Base-by-base conservation (phyloP, 2,329 filamentous ascomycete species). In the Colletotrichum musae region DNA sequence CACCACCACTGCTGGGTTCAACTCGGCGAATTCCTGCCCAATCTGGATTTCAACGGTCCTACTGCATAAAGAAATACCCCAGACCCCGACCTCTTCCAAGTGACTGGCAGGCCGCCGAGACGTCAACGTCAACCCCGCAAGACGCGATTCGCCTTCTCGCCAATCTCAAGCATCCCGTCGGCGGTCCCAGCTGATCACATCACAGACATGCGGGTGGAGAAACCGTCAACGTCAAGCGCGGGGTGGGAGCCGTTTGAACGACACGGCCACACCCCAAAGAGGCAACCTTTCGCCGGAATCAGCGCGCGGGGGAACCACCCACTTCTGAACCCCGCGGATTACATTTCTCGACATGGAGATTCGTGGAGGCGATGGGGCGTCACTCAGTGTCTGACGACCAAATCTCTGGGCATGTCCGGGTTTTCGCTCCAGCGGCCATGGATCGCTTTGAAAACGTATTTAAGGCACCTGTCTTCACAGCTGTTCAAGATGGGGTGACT, bases 241-340 rank as follows among this genome's bases (percentile, higher is more conserved):
- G 51, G 58, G 28, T 50, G 16, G 43, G 39, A 61, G 32, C 2
- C 32, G 32, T 43, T 54, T 50, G 64, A 48, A 50, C 36, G 57
- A 24, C n/a, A 36, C 28, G n/a, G 16, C 26, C n/a, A 24, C 9
- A 18, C 16, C 62, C 56, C 32, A 9, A 65, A 45, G 41, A 50
- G 57, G 57, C 50, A 62, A 57, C 2, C 12, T 18, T 62, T 43
- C 64, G 58, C 64, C 58, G 32, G 9, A 36, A 36, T 36, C 32
- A 10, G 9, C 7, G 7, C 21, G 21, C 21, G 24, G 9, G 60
- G 18, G 1, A 28, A 32, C 12, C 24, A 7, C 48, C 13, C 18
- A 45, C 15, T 18, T 18, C 15, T 56, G 32, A 36, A 39, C 21
- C 32, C 64, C 64, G 64, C 64, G 64, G 64, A 47, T 67, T 62